Base-by-base conservation (phyloP, 1,139 yeast genomes). In the Sugiyamaella xylanicola region DNA sequence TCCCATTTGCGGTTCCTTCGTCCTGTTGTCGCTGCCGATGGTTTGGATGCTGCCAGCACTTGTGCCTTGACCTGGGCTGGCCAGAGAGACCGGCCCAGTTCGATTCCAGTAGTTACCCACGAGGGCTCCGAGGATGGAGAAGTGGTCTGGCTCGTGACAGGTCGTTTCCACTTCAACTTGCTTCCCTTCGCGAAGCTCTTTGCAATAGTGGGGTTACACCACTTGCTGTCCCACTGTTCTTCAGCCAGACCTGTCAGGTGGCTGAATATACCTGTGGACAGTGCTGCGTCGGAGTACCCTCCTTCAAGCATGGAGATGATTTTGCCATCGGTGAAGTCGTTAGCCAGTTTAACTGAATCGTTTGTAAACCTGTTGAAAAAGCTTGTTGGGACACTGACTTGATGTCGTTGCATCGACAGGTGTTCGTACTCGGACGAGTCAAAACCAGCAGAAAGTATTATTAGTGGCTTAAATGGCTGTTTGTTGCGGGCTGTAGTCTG, bases 391-490 rank as follows among this genome's bases (percentile, higher is more conserved):
- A 89, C 92, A 62, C 86, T 85, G 35, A 86, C 89, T 0, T 85
- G 85, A 67, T 89, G 96, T 57, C 96, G 77, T 71, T 89, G 96
- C 96, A 89, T 89, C 57, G 85, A 83, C 19, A 83, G 82, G 57
- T 85, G 85, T 67, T 89, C 96, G 68, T 82, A 85, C 68, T 89
- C 96, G 27, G 90, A 85, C 1, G 95, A 96, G 72, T 89, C 96
- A 68, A 89, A 89, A 2, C 96, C 96, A 0, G 96, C 93, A 43
- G 95, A 86, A 1, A 89, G 77, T 16, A 86, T 78, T 3, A 89
- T 82, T 58, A 88, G 69, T 0, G 93, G 90, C 65, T 84, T 85
- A 71, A 85, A 87, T 0, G 82, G 81, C 39, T 39, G 51, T 1
- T 61, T 60, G 7, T 43, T 36, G 9, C 39, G 44, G 1, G 29